A percentile compares a stretch with the other conserved stretches of the same genome.
Conservation (phyloP, 805 yeast species). For the Zygosaccharomyces siamensis region DNA sequence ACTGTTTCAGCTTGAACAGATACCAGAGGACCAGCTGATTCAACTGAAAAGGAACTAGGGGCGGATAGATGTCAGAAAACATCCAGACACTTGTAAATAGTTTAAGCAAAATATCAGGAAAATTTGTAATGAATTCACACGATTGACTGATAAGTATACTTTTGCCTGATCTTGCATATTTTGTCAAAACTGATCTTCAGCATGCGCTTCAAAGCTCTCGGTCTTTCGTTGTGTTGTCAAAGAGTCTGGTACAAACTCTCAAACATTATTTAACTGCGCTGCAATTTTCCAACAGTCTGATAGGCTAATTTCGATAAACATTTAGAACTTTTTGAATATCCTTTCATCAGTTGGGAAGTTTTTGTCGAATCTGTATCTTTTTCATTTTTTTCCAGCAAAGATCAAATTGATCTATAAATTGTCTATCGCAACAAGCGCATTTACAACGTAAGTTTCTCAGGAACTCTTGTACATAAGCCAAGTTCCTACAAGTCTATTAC, state of each 20-base stretch:
- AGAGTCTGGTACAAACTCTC: background rate
- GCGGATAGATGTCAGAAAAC: background rate
- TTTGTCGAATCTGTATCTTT: background rate
- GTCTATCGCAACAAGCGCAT: background rate
- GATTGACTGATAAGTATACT: background rate
- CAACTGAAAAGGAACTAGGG: conserved; percentile 8
- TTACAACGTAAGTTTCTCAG: background rate
- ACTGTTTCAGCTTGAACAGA: conserved; percentile 47
- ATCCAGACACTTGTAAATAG: background rate
- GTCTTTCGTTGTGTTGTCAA: background rate
- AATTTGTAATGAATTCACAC: background rate
- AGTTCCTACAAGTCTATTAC: background rate
- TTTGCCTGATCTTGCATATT: background rate
- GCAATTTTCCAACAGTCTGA: too few species aligned
- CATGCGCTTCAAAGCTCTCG: background rate
- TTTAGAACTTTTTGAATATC: too few species aligned
- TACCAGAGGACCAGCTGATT: conserved; percentile 43
- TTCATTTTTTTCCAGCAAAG: background rate
- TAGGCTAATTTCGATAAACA: too few species aligned
- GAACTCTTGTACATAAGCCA: background rate
- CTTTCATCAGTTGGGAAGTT: background rate
- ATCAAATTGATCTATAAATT: background rate
- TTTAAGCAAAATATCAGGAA: background rate
- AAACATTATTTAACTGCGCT: too few species aligned
- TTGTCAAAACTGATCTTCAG: background rate